Evolutionary conservation across 2,329 filamentous ascomycete genomes (phyloP).

Genomic region (Fusarium tricinctum): DNA sequence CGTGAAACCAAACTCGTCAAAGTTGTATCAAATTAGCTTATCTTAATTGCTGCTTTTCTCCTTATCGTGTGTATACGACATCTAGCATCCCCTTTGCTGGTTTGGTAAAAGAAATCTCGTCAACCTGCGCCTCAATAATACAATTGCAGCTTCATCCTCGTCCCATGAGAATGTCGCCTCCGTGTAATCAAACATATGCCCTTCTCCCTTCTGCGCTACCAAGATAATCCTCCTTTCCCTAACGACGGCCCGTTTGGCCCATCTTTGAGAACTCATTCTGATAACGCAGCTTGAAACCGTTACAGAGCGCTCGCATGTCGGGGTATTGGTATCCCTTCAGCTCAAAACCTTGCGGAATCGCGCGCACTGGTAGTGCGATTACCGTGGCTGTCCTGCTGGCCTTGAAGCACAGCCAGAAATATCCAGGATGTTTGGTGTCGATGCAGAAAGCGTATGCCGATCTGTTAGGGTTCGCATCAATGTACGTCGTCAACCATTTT

Average conservation of each 20-base stretch:
- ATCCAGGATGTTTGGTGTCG: slow-evolving; percentile 90
- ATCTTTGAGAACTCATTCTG: slow-evolving; percentile 76
- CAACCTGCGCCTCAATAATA: slow-evolving; percentile 38
- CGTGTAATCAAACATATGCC: slow-evolving; percentile 33
- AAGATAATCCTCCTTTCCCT: slow-evolving; percentile 17
- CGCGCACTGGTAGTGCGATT: slow-evolving; percentile 86
- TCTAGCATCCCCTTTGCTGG: slow-evolving; percentile 23
- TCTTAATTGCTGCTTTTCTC: slow-evolving; percentile 21
- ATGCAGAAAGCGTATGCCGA: slow-evolving; percentile 97
- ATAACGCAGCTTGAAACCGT: slow-evolving; percentile 92
- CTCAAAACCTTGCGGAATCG: slow-evolving; percentile 94
- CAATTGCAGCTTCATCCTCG: slow-evolving; percentile 28
- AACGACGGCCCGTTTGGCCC: slow-evolving; percentile 53
- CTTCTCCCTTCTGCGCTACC: slow-evolving; percentile 4
- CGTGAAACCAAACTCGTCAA: slow-evolving; percentile 10
- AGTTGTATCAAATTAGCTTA: slow-evolving; percentile 38
- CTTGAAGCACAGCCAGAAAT: slow-evolving; percentile 98
- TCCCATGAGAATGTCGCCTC: slow-evolving; percentile 25
- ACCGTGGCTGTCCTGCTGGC: slow-evolving; percentile 81
- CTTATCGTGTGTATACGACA: slow-evolving; percentile 9
- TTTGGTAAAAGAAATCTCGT: slow-evolving; percentile 31
- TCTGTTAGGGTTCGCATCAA: slow-evolving; percentile 93
- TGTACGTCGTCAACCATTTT: slow-evolving; percentile 95
- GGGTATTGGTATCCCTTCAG: slow-evolving; percentile 90
- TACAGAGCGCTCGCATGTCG: slow-evolving; percentile 94